phyloP scores from a whole-genome alignment of 371 early-diverging fungal species.

The Mortierella sp. region DNA sequence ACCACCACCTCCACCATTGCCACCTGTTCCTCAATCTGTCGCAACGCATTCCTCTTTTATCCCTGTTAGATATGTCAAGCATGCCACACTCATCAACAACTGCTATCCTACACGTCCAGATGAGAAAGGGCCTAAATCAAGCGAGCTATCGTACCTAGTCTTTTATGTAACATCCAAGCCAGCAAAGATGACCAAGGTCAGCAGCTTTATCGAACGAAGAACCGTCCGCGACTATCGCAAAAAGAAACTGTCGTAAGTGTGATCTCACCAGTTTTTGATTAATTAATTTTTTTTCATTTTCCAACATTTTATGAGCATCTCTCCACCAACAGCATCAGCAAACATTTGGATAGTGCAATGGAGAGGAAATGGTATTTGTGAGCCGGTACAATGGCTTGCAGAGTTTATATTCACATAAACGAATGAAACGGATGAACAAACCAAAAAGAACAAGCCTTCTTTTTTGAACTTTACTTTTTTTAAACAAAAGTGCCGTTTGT shows the following conservation, averaged over 20 bases:
- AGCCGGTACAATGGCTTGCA: conserved; percentile 5
- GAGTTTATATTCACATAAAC: no score
- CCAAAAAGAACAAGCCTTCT: no score
- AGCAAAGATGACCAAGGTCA: conserved; percentile 93
- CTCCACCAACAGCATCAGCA: background rate
- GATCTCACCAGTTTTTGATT: conserved; percentile 6
- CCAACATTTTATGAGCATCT: background rate
- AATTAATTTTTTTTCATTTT: conserved; percentile 1
- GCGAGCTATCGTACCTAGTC: conserved; percentile 88
- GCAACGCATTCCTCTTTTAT: conserved; percentile 53
- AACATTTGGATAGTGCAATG: background rate
- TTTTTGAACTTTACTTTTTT: background rate
- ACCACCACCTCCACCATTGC: conserved; percentile 4
- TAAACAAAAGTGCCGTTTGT: no score
- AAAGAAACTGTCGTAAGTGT: conserved; percentile 69
- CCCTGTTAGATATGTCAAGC: conserved; percentile 77
- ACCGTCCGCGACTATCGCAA: conserved; percentile 77
- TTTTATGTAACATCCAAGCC: conserved; percentile 93
- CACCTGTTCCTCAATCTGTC: conserved; percentile 25
- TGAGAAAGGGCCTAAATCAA: conserved; percentile 84
- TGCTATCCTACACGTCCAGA: conserved; percentile 91
- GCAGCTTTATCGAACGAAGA: conserved; percentile 84
- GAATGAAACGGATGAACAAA: no score
- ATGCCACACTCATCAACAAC: conserved; percentile 91
- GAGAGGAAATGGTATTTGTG: background rate